A percentile compares a stretch with the other conserved stretches of the same genome.
Evolutionary conservation across 306 rosid genomes (phyloP).

Genomic region (Benincasa hispida): DNA sequence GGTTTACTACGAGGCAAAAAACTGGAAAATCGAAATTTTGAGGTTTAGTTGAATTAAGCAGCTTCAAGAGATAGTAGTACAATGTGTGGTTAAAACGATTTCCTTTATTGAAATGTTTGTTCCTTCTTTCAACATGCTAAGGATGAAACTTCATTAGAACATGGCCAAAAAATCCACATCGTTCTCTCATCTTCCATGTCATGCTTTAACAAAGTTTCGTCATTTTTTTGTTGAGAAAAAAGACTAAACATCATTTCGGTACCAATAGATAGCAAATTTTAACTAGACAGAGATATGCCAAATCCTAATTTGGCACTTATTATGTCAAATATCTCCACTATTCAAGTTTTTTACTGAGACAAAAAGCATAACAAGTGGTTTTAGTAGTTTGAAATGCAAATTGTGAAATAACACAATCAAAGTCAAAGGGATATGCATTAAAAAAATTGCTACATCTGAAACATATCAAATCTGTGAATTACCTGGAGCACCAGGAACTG

Average conservation of each 20-base stretch:
- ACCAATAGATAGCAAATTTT: neutral
- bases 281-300: neutral
- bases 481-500: conserved; percentile 69
- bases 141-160: too few species aligned
- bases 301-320: neutral
- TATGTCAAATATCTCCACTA: neutral
- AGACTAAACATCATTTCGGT: neutral
- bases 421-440: neutral
- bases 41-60: neutral
- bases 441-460: neutral
- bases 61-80: neutral
- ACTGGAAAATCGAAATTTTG: neutral
- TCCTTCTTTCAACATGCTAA: too few species aligned
- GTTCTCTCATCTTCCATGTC: neutral
- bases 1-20: neutral
- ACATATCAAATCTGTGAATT: neutral
- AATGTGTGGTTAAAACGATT: neutral
- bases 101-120: too few species aligned
- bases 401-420: neutral
- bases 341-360: neutral
- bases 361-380: neutral
- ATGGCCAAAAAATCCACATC: neutral
- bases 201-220: neutral
- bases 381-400: neutral
- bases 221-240: neutral